Evolutionary conservation across 108 stramenopile species (phyloP).

Genomic region (Pseudonitzschia pungens): DNA sequence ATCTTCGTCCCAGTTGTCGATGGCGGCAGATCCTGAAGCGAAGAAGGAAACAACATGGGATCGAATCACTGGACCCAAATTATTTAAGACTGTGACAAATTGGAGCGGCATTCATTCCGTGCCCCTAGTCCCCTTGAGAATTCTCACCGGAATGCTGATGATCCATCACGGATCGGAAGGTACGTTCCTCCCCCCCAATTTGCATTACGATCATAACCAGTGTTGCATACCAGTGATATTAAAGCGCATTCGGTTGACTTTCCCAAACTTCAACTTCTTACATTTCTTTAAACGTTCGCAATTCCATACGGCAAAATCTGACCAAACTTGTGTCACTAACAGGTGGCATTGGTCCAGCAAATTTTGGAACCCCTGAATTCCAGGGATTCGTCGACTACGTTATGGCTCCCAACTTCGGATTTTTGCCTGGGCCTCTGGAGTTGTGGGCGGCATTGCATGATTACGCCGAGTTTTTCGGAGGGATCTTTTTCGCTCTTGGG

Average conservation of each 20-base stretch:
- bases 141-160: conserved; percentile 48
- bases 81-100: conserved; percentile 54
- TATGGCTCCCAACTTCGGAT: conserved; percentile 42
- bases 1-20: neutral
- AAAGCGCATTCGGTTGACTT: too few relatives aligned
- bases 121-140: conserved; percentile 42
- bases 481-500: conserved; percentile 43
- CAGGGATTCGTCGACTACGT: conserved; percentile 49
- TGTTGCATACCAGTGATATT: too few relatives aligned
- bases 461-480: conserved; percentile 48
- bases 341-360: conserved; percentile 29
- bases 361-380: conserved; percentile 44
- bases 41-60: conserved; percentile 43
- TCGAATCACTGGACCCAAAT: conserved; percentile 51
- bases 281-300: neutral
- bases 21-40: neutral
- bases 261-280: too few relatives aligned
- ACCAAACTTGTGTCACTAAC: too few relatives aligned
- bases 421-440: conserved; percentile 42
- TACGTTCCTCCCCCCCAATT: neutral
- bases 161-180: conserved; percentile 56
- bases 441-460: conserved; percentile 49
- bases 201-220: too few relatives aligned
- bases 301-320: neutral
- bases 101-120: conserved; percentile 53